Evolutionary conservation across 768 basidiomycete species (phyloP).

Genomic region (Pulveroboletus ravenelii): DNA sequence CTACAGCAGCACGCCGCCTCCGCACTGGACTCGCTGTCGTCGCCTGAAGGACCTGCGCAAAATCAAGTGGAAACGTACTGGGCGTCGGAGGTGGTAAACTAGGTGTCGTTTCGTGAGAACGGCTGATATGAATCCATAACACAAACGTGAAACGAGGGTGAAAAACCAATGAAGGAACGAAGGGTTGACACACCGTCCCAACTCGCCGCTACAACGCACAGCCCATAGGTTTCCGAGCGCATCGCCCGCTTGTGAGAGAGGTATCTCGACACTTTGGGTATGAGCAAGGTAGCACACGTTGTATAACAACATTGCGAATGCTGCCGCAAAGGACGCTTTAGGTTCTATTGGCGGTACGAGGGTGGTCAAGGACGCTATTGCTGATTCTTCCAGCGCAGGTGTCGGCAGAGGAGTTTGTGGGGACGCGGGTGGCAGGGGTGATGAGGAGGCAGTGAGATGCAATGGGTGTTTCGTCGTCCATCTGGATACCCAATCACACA

Average conservation of each 20-base stretch:
- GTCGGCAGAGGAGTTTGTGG: conserved; percentile 20
- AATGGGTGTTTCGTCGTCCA: conserved; percentile 67
- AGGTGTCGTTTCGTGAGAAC: conserved; percentile 59
- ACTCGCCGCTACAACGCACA: conserved; percentile 70
- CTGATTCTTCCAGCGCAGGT: conserved; percentile 5
- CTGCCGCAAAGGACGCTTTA: conserved; percentile 67
- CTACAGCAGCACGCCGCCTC: too few species aligned
- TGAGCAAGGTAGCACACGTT: conserved; percentile 80
- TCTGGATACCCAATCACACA: conserved; percentile 29
- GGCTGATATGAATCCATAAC: conserved; percentile 26
- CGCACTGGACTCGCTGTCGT: too few species aligned
- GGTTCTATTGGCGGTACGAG: conserved; percentile 27
- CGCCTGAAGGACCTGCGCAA: too few species aligned
- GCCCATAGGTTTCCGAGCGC: conserved; percentile 74
- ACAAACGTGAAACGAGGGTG: neutral
- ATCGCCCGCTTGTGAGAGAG: conserved; percentile 74
- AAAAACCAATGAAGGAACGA: neutral
- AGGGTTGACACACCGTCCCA: conserved; percentile 50
- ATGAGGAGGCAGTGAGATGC: conserved; percentile 46
- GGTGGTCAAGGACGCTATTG: conserved; percentile 28
- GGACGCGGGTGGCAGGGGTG: conserved; percentile 33
- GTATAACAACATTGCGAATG: conserved; percentile 79
- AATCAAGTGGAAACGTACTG: too few species aligned
- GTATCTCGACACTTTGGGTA: conserved; percentile 71
- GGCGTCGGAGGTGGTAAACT: conserved; percentile 61